These are phyloP conservation scores for Cryptosporidium felis DNA, from an alignment of 169 alveolate species.

Conservation along the genomic window DNA sequence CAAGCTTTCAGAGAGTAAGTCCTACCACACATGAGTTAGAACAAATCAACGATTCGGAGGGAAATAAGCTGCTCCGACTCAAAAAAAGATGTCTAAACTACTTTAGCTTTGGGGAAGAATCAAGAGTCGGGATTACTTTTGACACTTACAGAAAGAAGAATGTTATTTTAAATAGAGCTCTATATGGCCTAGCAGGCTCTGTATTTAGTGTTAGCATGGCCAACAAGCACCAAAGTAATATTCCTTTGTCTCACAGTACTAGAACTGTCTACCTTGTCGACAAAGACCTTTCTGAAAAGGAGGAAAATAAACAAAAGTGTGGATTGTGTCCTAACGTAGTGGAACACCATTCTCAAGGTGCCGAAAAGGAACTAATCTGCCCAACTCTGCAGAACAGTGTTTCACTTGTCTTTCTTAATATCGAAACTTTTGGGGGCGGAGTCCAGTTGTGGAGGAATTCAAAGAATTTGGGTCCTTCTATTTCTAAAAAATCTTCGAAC, in stretches of 20 bases:
- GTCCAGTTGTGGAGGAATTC: conserved; percentile 52
- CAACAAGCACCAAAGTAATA: conserved; percentile 16
- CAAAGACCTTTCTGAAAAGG: not conserved
- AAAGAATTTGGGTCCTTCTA: conserved; percentile 43
- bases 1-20: conserved; percentile 38
- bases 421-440: conserved; percentile 67
- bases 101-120: conserved; percentile 66
- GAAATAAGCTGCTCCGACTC: not conserved
- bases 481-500: not conserved
- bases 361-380: not conserved
- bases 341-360: not conserved
- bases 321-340: conserved; percentile 33
- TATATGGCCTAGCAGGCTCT: conserved; percentile 66
- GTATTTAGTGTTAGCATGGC: conserved; percentile 31
- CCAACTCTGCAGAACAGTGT: conserved; percentile 50
- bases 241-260: conserved; percentile 38
- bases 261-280: conserved; percentile 1
- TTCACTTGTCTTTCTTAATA: conserved; percentile 57
- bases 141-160: conserved; percentile 64
- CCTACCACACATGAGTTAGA: conserved; percentile 30
- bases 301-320: not conserved
- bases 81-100: conserved; percentile 58
- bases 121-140: conserved; percentile 43
- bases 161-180: conserved; percentile 53
- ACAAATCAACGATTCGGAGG: not conserved